Evolutionary conservation across 768 basidiomycete species (phyloP).

Genomic region (Rubroboletus satanas): DNA sequence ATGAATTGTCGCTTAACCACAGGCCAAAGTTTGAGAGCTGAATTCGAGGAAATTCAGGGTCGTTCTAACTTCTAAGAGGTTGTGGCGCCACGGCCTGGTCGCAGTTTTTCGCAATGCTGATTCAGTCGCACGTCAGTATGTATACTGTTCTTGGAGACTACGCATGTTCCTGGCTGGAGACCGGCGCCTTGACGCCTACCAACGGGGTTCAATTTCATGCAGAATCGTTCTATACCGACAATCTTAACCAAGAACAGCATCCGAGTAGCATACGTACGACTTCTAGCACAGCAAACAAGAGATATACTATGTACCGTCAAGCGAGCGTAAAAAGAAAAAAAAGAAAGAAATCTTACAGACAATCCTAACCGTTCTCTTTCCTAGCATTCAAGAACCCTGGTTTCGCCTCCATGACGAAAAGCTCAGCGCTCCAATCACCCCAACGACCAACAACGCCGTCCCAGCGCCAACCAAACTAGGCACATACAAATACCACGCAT

Average conservation of each 20-base stretch:
- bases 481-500: slow-evolving; percentile 75
- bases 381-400: slow-evolving; percentile 46
- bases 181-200: too few relatives aligned
- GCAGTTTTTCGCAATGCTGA: too few relatives aligned
- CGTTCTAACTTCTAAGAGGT: too few relatives aligned
- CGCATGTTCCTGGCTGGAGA: too few relatives aligned
- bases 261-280: slow-evolving; percentile 4
- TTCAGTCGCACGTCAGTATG: too few relatives aligned
- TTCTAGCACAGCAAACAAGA: slow-evolving; percentile 13
- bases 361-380: background rate
- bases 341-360: slow-evolving; percentile 3
- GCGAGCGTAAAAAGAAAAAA: background rate
- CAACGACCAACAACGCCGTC: slow-evolving; percentile 76
- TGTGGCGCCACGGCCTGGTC: too few relatives aligned
- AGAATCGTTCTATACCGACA: too few relatives aligned
- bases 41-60: too few relatives aligned
- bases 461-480: slow-evolving; percentile 80
- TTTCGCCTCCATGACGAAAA: slow-evolving; percentile 67
- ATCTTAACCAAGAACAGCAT: background rate
- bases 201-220: too few relatives aligned
- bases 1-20: too few relatives aligned
- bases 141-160: too few relatives aligned
- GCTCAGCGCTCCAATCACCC: slow-evolving; percentile 73
- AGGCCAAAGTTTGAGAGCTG: too few relatives aligned
- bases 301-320: slow-evolving; percentile 12